phyloP scores from a whole-genome alignment of 495 filamentous ascomycete species.

The Zalerion maritima region DNA sequence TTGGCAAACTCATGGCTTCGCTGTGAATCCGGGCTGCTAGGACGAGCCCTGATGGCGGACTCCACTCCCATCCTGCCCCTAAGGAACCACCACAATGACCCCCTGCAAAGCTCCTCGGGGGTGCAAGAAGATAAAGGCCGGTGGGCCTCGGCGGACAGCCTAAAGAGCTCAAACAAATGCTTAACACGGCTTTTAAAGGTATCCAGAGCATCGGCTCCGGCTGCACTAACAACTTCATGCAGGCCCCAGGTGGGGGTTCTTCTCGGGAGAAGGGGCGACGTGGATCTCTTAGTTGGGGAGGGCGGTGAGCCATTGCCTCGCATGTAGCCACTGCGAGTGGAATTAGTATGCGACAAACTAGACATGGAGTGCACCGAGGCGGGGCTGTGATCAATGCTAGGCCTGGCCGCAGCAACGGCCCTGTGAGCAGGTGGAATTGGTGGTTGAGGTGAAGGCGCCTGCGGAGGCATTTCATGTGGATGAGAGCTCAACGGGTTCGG shows the following conservation, averaged over 20 bases:
- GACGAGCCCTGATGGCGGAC: conserved; percentile 46
- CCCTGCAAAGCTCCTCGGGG: conserved; percentile 50
- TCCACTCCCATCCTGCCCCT: conserved; percentile 62
- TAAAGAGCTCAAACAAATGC: conserved; percentile 54
- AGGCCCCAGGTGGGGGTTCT: conserved; percentile 15
- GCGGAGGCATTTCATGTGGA: too few relatives aligned
- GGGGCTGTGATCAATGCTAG: too few relatives aligned
- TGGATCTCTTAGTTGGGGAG: too few relatives aligned
- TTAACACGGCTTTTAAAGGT: conserved; percentile 52
- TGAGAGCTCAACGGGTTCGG: too few relatives aligned
- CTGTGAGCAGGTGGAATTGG: too few relatives aligned
- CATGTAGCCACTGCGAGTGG: too few relatives aligned
- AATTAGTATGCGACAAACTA: too few relatives aligned
- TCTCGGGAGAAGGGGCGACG: conserved; percentile 12
- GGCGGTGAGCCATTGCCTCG: too few relatives aligned
- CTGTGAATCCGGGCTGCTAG: conserved; percentile 28
- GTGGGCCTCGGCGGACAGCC: conserved; percentile 54
- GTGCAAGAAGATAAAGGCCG: conserved; percentile 44
- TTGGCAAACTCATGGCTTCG: conserved; percentile 26
- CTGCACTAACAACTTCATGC: conserved; percentile 21
- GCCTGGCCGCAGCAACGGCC: too few relatives aligned
- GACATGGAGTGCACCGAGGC: too few relatives aligned
- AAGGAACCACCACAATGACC: conserved; percentile 78
- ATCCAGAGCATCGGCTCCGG: conserved; percentile 47
- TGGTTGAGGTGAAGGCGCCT: too few relatives aligned